These are phyloP conservation scores for Barnettozyma pratensis DNA, from an alignment of 805 yeast genomes.

Conservation along the genomic window DNA sequence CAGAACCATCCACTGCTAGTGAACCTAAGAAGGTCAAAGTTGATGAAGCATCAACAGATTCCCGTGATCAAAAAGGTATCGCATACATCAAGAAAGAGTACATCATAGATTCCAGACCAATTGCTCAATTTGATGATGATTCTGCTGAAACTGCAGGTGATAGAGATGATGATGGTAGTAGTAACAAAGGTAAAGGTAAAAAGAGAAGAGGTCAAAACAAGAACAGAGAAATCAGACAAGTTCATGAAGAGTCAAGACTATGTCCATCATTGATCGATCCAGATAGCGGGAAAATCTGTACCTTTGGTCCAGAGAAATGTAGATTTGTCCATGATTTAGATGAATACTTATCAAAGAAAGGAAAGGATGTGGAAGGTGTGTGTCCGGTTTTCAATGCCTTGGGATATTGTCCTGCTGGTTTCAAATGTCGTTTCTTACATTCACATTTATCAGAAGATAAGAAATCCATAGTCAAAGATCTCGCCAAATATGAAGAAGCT, in stretches of 20 bases:
- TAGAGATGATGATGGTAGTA: constrained; percentile 28
- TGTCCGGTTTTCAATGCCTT: constrained; percentile 83
- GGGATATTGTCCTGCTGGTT: constrained; percentile 90
- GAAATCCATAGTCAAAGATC: constrained; percentile 37
- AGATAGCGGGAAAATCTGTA: constrained; percentile 40
- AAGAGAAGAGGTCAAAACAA: constrained; percentile 79
- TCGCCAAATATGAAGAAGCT: constrained; percentile 32
- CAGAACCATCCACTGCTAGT: not conserved
- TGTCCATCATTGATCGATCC: constrained; percentile 65
- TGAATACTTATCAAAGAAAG: constrained; percentile 59
- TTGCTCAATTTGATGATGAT: constrained; percentile 35
- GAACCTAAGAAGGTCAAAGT: constrained; percentile 14
- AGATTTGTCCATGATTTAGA: constrained; percentile 71
- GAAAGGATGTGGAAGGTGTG: constrained; percentile 61
- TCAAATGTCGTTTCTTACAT: constrained; percentile 86
- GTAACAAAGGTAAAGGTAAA: constrained; percentile 32
- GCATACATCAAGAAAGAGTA: constrained; percentile 76
- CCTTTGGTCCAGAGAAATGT: constrained; percentile 68
- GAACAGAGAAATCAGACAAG: constrained; percentile 68
- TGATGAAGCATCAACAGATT: constrained; percentile 2
- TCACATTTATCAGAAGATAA: constrained; percentile 56
- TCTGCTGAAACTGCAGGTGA: constrained; percentile 40
- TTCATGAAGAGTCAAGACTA: constrained; percentile 54
- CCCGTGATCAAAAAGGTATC: constrained; percentile 40
- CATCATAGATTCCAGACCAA: constrained; percentile 33